Evolutionary conservation across 1,139 yeast species (phyloP).

Genomic region (Entelexis sorbosivorans): DNA sequence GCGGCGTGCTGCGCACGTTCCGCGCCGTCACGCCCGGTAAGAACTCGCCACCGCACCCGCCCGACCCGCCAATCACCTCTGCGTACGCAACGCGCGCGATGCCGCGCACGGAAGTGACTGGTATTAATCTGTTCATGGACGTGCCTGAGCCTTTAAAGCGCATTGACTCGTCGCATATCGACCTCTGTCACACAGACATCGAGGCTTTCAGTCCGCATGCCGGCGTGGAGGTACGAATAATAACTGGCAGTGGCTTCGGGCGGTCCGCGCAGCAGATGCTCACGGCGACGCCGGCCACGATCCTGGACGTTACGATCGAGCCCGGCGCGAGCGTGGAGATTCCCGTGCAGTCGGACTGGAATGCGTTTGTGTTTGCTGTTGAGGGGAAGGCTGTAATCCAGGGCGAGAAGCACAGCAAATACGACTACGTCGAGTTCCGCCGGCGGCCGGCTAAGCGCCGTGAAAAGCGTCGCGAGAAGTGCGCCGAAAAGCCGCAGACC

Average conservation of each 20-base stretch:
- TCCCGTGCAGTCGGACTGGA: slow-evolving; percentile 49
- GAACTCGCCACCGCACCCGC: background rate
- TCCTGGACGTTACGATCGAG: slow-evolving; percentile 59
- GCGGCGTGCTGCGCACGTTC: slow-evolving; percentile 76
- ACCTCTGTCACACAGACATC: slow-evolving; percentile 58
- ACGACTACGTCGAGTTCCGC: slow-evolving; percentile 21
- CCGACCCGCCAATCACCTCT: background rate
- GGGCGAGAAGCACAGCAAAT: slow-evolving; percentile 27
- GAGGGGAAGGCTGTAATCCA: slow-evolving; percentile 50
- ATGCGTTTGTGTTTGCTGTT: slow-evolving; percentile 60
- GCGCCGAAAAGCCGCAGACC: background rate
- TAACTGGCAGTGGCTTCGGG: slow-evolving; percentile 70
- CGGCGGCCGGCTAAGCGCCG: background rate
- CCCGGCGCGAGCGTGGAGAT: slow-evolving; percentile 19
- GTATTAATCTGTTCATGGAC: slow-evolving; percentile 85
- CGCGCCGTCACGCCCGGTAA: slow-evolving; percentile 41
- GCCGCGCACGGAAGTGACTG: slow-evolving; percentile 34
- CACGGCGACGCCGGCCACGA: slow-evolving; percentile 60
- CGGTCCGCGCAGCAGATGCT: slow-evolving; percentile 61
- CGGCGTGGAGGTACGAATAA: slow-evolving; percentile 56
- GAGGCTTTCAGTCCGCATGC: slow-evolving; percentile 62
- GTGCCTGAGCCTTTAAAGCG: slow-evolving; percentile 59
- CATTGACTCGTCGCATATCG: slow-evolving; percentile 64
- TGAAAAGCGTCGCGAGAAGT: background rate
- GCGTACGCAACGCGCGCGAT: background rate